phyloP scores from a whole-genome alignment of 768 basidiomycete species.

The Leucogyrophana mollusca region DNA sequence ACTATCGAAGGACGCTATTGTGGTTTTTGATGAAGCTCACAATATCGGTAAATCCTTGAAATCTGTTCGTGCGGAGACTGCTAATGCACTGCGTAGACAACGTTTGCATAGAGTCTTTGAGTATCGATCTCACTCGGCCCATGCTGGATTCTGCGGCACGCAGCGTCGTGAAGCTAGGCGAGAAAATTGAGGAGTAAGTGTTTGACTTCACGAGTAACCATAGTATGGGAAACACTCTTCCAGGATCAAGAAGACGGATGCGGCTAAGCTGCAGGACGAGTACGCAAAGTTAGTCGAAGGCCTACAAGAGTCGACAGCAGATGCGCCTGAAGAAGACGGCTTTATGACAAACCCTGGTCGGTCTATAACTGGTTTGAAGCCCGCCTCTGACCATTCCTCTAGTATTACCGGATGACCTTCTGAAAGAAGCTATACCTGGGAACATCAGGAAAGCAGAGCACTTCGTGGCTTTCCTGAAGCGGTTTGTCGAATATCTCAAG shows the following conservation, averaged over 20 bases:
- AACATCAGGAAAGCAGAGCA: constrained; percentile 99
- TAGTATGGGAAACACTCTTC: background rate
- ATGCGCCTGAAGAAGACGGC: constrained; percentile 63
- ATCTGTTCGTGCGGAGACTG: background rate
- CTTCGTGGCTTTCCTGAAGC: constrained; percentile 96
- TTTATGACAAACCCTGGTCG: constrained; percentile 89
- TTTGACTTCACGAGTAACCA: constrained; percentile 5
- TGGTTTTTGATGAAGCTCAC: constrained; percentile 99
- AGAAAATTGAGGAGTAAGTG: constrained; percentile 92
- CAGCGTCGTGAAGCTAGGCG: constrained; percentile 81
- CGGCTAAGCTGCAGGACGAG: constrained; percentile 92
- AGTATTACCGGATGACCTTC: constrained; percentile 93
- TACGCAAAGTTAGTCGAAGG: constrained; percentile 95
- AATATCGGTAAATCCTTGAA: constrained; percentile 73
- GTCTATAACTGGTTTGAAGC: constrained; percentile 10
- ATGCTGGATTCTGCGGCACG: constrained; percentile 95
- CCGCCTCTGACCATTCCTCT: constrained; percentile 6
- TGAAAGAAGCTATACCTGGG: constrained; percentile 94
- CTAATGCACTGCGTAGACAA: constrained; percentile 59
- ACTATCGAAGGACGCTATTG: constrained; percentile 95
- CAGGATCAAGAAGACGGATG: constrained; percentile 93
- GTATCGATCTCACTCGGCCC: constrained; percentile 94
- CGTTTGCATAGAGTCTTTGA: constrained; percentile 97
- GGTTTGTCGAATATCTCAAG: constrained; percentile 98
- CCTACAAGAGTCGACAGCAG: constrained; percentile 72